phyloP scores from a whole-genome alignment of 2,329 filamentous ascomycete genomes.

The Colletotrichum sp. region DNA sequence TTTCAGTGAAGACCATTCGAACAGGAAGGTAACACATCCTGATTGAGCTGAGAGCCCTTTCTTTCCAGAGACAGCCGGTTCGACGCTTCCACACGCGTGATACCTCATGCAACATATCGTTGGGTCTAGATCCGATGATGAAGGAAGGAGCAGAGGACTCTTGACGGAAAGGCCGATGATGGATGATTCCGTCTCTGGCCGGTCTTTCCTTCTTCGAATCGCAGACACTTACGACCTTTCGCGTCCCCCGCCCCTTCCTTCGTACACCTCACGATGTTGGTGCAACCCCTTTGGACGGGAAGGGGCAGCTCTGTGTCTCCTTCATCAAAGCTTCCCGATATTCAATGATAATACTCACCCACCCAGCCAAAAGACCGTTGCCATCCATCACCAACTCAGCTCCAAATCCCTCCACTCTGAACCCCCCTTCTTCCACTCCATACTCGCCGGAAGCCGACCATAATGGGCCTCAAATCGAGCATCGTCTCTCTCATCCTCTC shows the following conservation, averaged over 20 bases:
- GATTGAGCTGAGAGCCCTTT: fast-evolving
- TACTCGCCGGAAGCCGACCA: not conserved
- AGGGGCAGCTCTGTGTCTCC: not conserved
- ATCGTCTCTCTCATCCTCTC: not conserved
- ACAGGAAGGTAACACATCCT: not conserved
- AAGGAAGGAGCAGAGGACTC: not conserved
- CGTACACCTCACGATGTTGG: not conserved
- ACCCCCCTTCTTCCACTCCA: not conserved
- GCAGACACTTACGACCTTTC: no score
- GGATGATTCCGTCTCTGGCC: fast-evolving
- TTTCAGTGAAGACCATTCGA: fast-evolving
- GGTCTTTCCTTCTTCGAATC: not conserved
- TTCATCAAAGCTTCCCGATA: not conserved
- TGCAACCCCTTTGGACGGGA: not conserved
- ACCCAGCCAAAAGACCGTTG: not conserved
- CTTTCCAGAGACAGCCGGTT: not conserved
- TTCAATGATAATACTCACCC: fast-evolving
- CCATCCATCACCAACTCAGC: fast-evolving
- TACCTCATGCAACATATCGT: not conserved
- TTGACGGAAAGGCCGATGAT: fast-evolving
- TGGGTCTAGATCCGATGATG: not conserved
- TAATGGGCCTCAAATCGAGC: not conserved
- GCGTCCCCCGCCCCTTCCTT: not conserved
- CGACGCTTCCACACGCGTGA: not conserved
- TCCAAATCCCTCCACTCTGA: not conserved